A percentile compares a stretch with the other conserved stretches of the same genome.
Conservation (phyloP, 768 basidiomycete genomes). For the Botryobasidium botryosum region DNA sequence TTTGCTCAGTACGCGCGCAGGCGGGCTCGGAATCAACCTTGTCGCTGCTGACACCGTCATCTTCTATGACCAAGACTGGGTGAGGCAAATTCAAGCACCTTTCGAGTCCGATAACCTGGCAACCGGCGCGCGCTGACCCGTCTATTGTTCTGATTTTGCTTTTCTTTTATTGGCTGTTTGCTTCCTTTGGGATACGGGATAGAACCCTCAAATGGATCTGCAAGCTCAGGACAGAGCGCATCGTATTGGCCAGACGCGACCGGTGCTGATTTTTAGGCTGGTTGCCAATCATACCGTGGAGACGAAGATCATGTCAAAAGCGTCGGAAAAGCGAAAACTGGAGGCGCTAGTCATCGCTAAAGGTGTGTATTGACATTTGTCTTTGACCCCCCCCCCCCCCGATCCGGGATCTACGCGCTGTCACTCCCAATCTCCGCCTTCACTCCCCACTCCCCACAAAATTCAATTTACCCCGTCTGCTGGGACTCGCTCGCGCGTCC, state of each 20-base stretch:
- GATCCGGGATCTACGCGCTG: slow-evolving; percentile 7
- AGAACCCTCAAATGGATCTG: slow-evolving; percentile 93
- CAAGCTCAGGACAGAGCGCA: slow-evolving; percentile 95
- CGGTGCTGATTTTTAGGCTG: slow-evolving; percentile 78
- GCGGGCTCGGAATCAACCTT: slow-evolving; percentile 67
- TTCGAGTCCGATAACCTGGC: not conserved
- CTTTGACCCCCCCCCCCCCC: slow-evolving; percentile 6
- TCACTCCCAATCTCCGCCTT: too few species aligned
- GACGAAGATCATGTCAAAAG: slow-evolving; percentile 78
- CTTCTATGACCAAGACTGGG: slow-evolving; percentile 88
- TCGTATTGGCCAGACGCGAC: slow-evolving; percentile 84
- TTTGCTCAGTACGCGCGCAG: slow-evolving; percentile 62
- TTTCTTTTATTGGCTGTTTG: not conserved
- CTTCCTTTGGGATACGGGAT: too few species aligned
- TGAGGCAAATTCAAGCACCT: slow-evolving; percentile 18
- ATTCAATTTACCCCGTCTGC: too few species aligned
- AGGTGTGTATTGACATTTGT: slow-evolving; percentile 28
- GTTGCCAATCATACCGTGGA: slow-evolving; percentile 83
- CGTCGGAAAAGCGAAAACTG: slow-evolving; percentile 70
- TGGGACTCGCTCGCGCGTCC: too few species aligned
- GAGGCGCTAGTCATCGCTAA: slow-evolving; percentile 93
- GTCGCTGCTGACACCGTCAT: slow-evolving; percentile 81
- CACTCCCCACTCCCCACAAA: too few species aligned
- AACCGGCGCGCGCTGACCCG: slow-evolving; percentile 8
- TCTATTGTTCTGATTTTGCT: slow-evolving; percentile 3